Base-by-base conservation (phyloP, 2,329 filamentous ascomycete genomes). In the Lasiodiplodia sp. region DNA sequence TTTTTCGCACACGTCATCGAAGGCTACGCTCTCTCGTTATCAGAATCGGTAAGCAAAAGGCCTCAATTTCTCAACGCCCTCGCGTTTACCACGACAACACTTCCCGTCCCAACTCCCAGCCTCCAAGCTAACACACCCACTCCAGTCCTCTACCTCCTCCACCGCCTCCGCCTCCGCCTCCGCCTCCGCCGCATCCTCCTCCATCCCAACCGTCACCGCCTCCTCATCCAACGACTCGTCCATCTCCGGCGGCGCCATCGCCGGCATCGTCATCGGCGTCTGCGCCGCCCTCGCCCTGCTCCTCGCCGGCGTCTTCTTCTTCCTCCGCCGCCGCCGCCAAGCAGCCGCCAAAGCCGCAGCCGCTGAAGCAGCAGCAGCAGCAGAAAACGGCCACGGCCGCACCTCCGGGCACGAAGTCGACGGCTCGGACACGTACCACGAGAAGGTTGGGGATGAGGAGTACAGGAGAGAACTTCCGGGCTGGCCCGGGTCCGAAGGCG, bases 1-100 rank as follows among this genome's bases (percentile, higher is more conserved):
- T 73, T 73, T 2, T 76, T 71, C 38, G 75, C 73, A 2, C 73
- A 75, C 67, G 73, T 74, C 23, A 75, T 77, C 60, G 75, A 77
- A 53, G 75, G 75, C 5, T 74, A 72, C 58, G 75, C 72, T 2
- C 21, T 40, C 21, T 25, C 16, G 4, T 12, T 49, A 47, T 16
- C 21, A 14, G 21, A 21, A 11, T 25, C 38, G 25, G 65, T 60
- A 67, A 57, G 65, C 25, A 49, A 6, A 49, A 49, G n/a, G 8
- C 18, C 40, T 18, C 53, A 18, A 4, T n/a, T 34, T 34, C 31
- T 34, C 31, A 10, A 8, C 8, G 1, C 31, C 6, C 31, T 10
- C 31, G 10, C 6, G 8, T n/a, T n/a, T 8, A 10, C 7, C 31
- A 31, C 31, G 8, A 31, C 31, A 31, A 8, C 10, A 18, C 31